A percentile compares a stretch with the other conserved stretches of the same genome.
Conservation (phyloP, 371 early-diverging fungal genomes). For the Mucor irregularis region DNA sequence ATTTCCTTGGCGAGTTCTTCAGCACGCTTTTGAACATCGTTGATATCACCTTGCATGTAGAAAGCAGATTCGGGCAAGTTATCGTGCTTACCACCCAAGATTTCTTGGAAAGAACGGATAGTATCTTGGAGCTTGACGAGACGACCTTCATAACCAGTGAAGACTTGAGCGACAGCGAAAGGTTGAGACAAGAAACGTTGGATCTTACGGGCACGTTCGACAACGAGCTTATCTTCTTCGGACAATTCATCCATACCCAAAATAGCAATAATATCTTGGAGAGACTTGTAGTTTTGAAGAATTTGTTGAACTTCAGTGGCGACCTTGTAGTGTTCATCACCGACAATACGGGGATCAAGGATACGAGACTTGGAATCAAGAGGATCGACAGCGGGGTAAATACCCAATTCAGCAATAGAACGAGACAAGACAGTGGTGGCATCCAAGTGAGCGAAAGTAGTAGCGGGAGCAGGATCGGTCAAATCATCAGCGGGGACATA, state of each 20-base stretch:
- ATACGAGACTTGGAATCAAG: constrained; percentile 98
- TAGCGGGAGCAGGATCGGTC: constrained; percentile 99
- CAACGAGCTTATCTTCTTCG: constrained; percentile 97
- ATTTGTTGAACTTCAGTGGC: constrained; percentile 96
- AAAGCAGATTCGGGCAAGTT: constrained; percentile 92
- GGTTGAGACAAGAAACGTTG: constrained; percentile 99
- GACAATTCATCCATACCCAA: constrained; percentile 97
- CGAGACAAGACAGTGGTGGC: constrained; percentile 99
- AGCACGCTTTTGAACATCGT: constrained; percentile 93
- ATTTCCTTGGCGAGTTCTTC: constrained; percentile 81
- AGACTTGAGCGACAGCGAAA: constrained; percentile 95
- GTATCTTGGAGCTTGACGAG: constrained; percentile 93
- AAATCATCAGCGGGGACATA: constrained; percentile 99
- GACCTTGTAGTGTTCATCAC: constrained; percentile 92
- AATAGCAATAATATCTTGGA: constrained; percentile 98
- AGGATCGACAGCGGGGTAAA: constrained; percentile 99
- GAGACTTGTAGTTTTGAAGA: constrained; percentile 96
- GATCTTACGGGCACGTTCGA: constrained; percentile 95
- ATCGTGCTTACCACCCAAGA: constrained; percentile 96
- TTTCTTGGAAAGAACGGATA: constrained; percentile 95
- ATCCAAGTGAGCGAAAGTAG: constrained; percentile 98
- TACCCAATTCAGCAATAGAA: constrained; percentile 97
- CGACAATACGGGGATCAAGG: constrained; percentile 96
- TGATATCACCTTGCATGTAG: constrained; percentile 98
- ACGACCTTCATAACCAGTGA: constrained; percentile 98